phyloP scores from a whole-genome alignment of 805 yeast genomes.

The Blastobotrys mokoenaii region DNA sequence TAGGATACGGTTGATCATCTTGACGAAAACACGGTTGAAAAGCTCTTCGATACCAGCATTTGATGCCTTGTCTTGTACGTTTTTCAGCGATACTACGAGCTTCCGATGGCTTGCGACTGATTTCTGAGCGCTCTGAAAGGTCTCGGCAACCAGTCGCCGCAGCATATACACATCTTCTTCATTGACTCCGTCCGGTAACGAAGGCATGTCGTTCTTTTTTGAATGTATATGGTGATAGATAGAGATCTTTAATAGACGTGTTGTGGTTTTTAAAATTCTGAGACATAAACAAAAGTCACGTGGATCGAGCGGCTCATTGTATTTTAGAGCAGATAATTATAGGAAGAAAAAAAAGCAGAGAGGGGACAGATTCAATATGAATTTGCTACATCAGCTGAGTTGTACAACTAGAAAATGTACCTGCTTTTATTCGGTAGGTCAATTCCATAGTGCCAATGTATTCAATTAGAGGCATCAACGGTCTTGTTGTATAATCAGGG shows the following conservation, averaged over 20 bases:
- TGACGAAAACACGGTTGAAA: constrained; percentile 54
- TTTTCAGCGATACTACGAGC: constrained; percentile 52
- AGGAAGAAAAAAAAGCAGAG: too few species aligned
- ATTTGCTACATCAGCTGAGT: too few species aligned
- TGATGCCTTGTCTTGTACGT: constrained; percentile 46
- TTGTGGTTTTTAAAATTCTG: neutral
- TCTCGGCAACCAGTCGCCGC: constrained; percentile 34
- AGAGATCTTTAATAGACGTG: neutral
- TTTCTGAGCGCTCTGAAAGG: constrained; percentile 73
- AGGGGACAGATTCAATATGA: too few species aligned
- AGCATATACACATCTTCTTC: constrained; percentile 13
- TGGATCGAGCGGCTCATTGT: neutral
- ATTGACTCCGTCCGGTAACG: constrained; percentile 12
- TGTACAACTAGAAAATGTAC: too few species aligned
- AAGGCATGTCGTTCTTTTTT: neutral
- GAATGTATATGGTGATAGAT: neutral
- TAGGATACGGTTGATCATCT: constrained; percentile 54
- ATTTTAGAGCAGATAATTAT: too few species aligned
- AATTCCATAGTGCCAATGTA: too few species aligned
- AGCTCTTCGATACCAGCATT: constrained; percentile 45
- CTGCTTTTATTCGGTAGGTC: too few species aligned
- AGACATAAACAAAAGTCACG: neutral
- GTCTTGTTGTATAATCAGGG: too few species aligned
- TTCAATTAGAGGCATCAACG: too few species aligned
- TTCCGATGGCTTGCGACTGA: constrained; percentile 71